Base-by-base conservation (phyloP, 805 yeast species). In the Starmerella etchellsii region DNA sequence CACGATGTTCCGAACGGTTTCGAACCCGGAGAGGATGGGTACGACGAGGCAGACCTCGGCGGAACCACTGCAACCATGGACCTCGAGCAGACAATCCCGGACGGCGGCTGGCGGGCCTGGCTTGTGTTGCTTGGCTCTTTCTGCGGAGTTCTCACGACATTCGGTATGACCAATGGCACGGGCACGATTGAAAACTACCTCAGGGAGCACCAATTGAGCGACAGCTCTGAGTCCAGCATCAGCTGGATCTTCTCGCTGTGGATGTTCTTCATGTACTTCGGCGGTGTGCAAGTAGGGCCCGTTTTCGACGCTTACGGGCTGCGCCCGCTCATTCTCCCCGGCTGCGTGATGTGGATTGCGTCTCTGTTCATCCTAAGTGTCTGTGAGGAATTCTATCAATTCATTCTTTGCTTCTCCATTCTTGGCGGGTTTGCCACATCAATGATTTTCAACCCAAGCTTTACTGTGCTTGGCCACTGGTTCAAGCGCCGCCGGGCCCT, bases 151-250 rank as follows among this genome's bases (percentile, higher is more conserved):
- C 54, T 71, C 3, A 67, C 71, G 23, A 65, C 72, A 3, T 72
- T 79, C 54, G 93, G 93, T 1, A 50, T 80, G 22, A 66, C 78
- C 59, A 80, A 79, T 54, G 60, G 81, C 0, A 66, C 72, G 8
- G 87, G 87, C 41, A 77, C 78, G 0, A 65, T 79, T 30, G 82
- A 79, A 55, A 73, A 82, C 1, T 78, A 73, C 52, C 66, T 79
- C 2, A 58, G 71, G 3, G 56, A 59, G 14, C 69, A 79, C 51
- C 78, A 73, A 41, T 60, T 81, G 41, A 52, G 53, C 2, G 49
- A 63, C 23, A 57, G 64, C 13, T 55, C 69, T 5, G 66, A 74
- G 4, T 67, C 78, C 7, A 59, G 72, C 2, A 64, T 78, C 3
- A 73, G 82, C 2, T 81, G 88, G 91, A 71, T 80, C 39, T 81